Evolutionary conservation across 2,329 filamentous ascomycete genomes (phyloP).

Genomic region (Aureobasidium musti): DNA sequence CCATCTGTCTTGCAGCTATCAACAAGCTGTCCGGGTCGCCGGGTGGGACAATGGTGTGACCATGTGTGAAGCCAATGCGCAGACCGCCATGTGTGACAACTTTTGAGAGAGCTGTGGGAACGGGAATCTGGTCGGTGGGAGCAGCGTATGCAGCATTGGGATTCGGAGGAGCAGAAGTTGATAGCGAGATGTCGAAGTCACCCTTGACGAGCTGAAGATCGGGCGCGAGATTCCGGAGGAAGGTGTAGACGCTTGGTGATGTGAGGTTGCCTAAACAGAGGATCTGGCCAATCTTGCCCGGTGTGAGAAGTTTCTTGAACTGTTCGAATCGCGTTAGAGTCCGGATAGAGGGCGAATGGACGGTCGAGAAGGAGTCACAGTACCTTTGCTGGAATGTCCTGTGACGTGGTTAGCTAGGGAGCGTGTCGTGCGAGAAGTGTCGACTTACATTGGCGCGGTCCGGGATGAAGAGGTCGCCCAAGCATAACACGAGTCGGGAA

Average conservation of each 20-base stretch:
- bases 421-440: conserved; percentile 25
- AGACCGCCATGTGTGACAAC: conserved; percentile 69
- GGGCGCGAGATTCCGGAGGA: conserved; percentile 57
- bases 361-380: conserved; percentile 44
- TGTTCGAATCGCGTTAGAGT: conserved; percentile 33
- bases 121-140: conserved; percentile 36
- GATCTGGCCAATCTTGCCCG: conserved; percentile 60
- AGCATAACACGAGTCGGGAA: conserved; percentile 86
- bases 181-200: conserved; percentile 69
- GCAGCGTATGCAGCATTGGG: conserved; percentile 30
- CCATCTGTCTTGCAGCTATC: conserved; percentile 70
- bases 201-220: conserved; percentile 71
- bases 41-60: conserved; percentile 69
- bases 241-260: conserved; percentile 58
- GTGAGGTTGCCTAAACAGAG: conserved; percentile 62
- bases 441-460: conserved; percentile 73
- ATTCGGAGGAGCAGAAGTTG: conserved; percentile 49
- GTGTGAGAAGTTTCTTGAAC: conserved; percentile 60
- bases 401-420: conserved; percentile 31
- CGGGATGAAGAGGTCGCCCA: conserved; percentile 91
- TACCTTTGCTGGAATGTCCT: conserved; percentile 87
- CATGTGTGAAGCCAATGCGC: conserved; percentile 70
- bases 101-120: conserved; percentile 60
- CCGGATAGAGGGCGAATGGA: neutral
- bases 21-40: conserved; percentile 66